These are phyloP conservation scores for Boletus sp. DNA, from an alignment of 768 basidiomycete genomes.

Conservation along the genomic window DNA sequence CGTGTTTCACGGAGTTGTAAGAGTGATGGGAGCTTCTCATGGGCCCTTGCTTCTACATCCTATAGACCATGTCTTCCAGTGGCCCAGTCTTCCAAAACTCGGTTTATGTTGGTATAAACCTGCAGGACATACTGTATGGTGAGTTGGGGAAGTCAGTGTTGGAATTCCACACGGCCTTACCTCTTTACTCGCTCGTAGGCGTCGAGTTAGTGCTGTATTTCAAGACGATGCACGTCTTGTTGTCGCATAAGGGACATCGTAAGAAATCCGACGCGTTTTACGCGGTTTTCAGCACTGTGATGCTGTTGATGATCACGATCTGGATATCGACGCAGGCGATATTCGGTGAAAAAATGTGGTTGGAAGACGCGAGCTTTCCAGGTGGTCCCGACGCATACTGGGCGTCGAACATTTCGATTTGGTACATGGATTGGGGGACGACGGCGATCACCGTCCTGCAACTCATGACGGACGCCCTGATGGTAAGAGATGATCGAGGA, in stretches of 20 bases:
- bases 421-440: conserved; percentile 32
- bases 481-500: conserved; percentile 27
- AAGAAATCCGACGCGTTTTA: conserved; percentile 19
- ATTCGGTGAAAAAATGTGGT: conserved; percentile 37
- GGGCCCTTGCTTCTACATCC: not conserved
- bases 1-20: not conserved
- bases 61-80: conserved; percentile 15
- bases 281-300: conserved; percentile 22
- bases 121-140: conserved; percentile 27
- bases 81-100: conserved; percentile 19
- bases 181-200: conserved; percentile 6
- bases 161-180: not conserved
- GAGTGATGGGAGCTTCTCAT: not conserved
- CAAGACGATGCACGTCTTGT: conserved; percentile 19
- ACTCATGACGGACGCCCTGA: conserved; percentile 36
- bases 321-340: conserved; percentile 29
- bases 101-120: conserved; percentile 24
- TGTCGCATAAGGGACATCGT: conserved; percentile 1
- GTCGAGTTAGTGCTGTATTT: conserved; percentile 25
- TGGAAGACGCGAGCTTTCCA: conserved; percentile 28
- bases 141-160: not conserved
- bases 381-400: conserved; percentile 37
- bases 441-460: conserved; percentile 30
- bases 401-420: conserved; percentile 19
- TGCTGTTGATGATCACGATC: conserved; percentile 33